These are phyloP conservation scores for Cicer judaicum DNA, from an alignment of 306 rosid genomes.

Conservation along the genomic window DNA sequence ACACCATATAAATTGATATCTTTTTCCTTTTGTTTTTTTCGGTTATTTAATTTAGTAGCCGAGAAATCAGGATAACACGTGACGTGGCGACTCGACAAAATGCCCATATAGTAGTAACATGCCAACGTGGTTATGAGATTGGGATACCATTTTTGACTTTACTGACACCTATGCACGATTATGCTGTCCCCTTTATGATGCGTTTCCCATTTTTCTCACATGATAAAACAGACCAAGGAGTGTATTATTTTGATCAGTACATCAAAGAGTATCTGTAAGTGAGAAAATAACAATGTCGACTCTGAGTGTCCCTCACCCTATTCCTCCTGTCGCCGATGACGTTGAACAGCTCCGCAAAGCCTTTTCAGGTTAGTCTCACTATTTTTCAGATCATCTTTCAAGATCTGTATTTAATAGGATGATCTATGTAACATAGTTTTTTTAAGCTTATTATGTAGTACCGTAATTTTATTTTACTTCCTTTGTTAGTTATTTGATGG, in stretches of 20 bases:
- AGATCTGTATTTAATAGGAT: neutral
- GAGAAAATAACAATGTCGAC: slow-evolving; percentile 46
- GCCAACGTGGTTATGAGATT: neutral
- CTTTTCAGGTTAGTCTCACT: slow-evolving; percentile 40
- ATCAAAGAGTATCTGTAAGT: too few relatives aligned
- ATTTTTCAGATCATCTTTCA: neutral
- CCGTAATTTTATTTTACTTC: neutral
- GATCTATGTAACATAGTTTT: neutral
- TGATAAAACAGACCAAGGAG: slow-evolving; percentile 1
- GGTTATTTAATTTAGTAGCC: neutral
- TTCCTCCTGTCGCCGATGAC: slow-evolving; percentile 49
- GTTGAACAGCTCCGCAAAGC: slow-evolving; percentile 50
- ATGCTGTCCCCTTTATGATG: neutral
- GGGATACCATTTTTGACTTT: slow-evolving; percentile 29
- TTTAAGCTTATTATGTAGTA: neutral
- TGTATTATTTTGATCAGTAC: neutral
- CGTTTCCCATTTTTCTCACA: slow-evolving; percentile 4
- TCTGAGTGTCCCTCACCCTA: slow-evolving; percentile 40
- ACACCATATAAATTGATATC: too few relatives aligned
- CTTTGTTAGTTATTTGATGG: neutral
- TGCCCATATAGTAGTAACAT: neutral
- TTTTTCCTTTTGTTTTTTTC: too few relatives aligned
- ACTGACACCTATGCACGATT: neutral
- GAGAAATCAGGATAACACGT: slow-evolving; percentile 28
- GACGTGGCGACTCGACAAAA: slow-evolving; percentile 23